Evolutionary conservation across 441 rosid genomes (phyloP), one percentile per base, ranked within the genome.

Genomic region (Pelargonium myrrhifolium): DNA sequence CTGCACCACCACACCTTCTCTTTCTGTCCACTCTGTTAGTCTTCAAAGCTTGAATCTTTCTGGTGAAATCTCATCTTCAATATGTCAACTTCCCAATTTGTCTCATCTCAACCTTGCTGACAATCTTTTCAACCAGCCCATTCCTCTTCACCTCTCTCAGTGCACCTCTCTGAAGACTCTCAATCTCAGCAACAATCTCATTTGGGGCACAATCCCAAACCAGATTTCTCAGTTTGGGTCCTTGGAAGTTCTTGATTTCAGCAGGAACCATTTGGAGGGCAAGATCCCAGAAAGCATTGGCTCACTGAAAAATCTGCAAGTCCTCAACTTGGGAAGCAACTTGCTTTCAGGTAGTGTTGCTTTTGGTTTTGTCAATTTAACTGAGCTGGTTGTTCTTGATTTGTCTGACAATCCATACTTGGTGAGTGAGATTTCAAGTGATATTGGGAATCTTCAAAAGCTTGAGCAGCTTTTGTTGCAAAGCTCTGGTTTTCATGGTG

Each of bases 171-270:
- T 93, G 77, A 87, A 86, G 79, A 84, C 80, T 75, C 71, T 93
- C 69, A 93, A 90, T 73, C 94, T 93, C 56, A 93, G 97, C 71
- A 80, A 80, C 74, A 93, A 90, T 77, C 89, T 88, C 75, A 82
- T 93, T 66, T 93, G 98, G 98, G 97, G 98, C 42, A 78, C 98
- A 0, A 84, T 93, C 77, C 98, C 98, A 22, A 88, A 80, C 71
- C 98, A 93, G 91, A 77, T 93, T 80, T 81, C 89, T 39, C 80
- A 80, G 79, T 87, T 88, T 68, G 74, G 69, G 74, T 73, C 86
- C 65, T 74, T 93, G 79, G 78, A 67, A 74, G 82, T 82, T 66
- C 85, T 93, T 56, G 98, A 93, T 76, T 77, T 93, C 51, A 80
- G 96, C 81, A 78, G 76, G 28, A 87, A 87, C 79, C 87, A 75